Percentiles rank a stretch among this genome's conserved stretches.
phyloP scores from a whole-genome alignment of 192 early-diverging fungal genomes.

The Backusella tuberculispora region DNA sequence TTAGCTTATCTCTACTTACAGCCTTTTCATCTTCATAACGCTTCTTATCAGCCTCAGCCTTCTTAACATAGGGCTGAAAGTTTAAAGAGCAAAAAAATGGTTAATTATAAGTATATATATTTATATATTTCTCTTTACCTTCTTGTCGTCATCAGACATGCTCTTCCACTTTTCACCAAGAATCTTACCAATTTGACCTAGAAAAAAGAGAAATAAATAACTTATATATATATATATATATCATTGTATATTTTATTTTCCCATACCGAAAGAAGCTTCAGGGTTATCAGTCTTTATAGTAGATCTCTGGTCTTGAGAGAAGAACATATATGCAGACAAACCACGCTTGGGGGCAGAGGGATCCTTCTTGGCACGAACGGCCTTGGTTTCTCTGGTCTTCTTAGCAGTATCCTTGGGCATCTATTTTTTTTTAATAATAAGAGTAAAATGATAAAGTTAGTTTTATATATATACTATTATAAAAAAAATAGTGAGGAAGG shows the following conservation, averaged over 20 bases:
- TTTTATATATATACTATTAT: background rate
- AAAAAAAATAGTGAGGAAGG: background rate
- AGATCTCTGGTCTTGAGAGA: constrained; percentile 81
- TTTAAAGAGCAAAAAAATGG: too few species aligned
- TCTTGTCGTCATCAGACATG: constrained; percentile 43
- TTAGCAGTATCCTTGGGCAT: constrained; percentile 14
- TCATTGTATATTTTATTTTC: background rate
- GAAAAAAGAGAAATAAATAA: background rate
- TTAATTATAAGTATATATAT: background rate
- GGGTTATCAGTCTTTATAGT: constrained; percentile 84
- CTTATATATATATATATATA: background rate
- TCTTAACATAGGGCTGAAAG: constrained; percentile 35
- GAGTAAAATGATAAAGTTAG: background rate
- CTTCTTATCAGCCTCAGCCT: constrained; percentile 46
- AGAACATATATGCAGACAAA: constrained; percentile 91
- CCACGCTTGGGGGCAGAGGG: constrained; percentile 89
- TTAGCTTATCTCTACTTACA: constrained; percentile 12
- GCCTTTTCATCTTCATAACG: constrained; percentile 48
- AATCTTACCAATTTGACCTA: constrained; percentile 48
- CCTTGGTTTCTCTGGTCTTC: background rate
- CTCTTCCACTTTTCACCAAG: constrained; percentile 49
- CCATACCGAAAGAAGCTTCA: constrained; percentile 64
- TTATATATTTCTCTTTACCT: constrained; percentile 30
- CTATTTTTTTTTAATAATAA: background rate
- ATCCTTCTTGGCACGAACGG: constrained; percentile 77